These are phyloP conservation scores for Coprinopsis sp. DNA, from an alignment of 768 basidiomycete genomes.

Conservation along the genomic window DNA sequence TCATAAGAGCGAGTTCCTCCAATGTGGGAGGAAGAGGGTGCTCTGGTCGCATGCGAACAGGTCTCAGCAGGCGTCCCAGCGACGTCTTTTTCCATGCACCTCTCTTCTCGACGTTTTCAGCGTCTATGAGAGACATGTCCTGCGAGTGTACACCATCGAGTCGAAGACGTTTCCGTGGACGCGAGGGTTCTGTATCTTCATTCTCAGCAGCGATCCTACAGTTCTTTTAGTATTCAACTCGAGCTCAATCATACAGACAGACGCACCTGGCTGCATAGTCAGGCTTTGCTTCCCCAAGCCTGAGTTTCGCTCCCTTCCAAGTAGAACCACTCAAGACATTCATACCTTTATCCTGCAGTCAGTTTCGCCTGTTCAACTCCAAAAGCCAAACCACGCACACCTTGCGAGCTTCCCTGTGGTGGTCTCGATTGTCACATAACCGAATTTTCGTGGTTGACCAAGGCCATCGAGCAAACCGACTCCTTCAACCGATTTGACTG, in stretches of 20 bases:
- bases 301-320: slow-evolving; percentile 84
- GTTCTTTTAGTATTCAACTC: not conserved
- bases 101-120: slow-evolving; percentile 46
- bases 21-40: slow-evolving; percentile 46
- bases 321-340: slow-evolving; percentile 74
- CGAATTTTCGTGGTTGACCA: slow-evolving; percentile 67
- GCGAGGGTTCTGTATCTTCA: slow-evolving; percentile 23
- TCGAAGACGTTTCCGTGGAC: slow-evolving; percentile 41
- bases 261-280: slow-evolving; percentile 64
- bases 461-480: slow-evolving; percentile 60
- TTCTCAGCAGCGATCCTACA: slow-evolving; percentile 26
- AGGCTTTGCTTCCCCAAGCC: slow-evolving; percentile 80
- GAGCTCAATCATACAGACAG: slow-evolving; percentile 7
- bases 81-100: slow-evolving; percentile 68
- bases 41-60: slow-evolving; percentile 66
- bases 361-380: slow-evolving; percentile 4
- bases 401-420: slow-evolving; percentile 53
- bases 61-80: slow-evolving; percentile 59
- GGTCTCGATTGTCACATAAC: slow-evolving; percentile 66
- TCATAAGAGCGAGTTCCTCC: slow-evolving; percentile 21
- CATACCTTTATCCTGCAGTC: slow-evolving; percentile 43
- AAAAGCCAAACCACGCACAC: slow-evolving; percentile 40
- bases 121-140: slow-evolving; percentile 64
- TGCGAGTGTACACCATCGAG: slow-evolving; percentile 40
- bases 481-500: slow-evolving; percentile 63